These are phyloP conservation scores for Beauveria caledonica DNA, from an alignment of 2,329 filamentous ascomycete genomes.

Conservation along the genomic window DNA sequence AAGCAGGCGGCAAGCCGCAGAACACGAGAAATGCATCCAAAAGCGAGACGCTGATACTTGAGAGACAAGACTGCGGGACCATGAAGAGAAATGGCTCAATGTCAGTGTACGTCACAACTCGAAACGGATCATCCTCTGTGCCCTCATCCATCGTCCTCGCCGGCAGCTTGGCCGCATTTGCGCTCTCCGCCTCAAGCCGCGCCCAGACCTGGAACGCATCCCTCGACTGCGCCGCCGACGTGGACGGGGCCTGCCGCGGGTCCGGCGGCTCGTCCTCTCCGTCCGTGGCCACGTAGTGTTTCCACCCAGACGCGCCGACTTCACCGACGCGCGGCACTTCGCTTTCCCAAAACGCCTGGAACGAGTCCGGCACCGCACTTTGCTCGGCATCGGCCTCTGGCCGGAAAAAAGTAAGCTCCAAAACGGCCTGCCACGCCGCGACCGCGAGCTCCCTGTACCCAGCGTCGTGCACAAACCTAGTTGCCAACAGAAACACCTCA, in stretches of 20 bases:
- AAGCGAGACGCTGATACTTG: slow-evolving; percentile 36
- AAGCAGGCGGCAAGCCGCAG: slow-evolving; percentile 50
- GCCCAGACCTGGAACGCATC: slow-evolving; percentile 46
- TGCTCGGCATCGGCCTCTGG: slow-evolving; percentile 30
- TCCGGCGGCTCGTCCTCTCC: slow-evolving; percentile 34
- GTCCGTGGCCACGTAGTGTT: slow-evolving; percentile 32
- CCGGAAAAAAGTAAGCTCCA: slow-evolving; percentile 63
- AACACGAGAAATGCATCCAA: slow-evolving; percentile 66
- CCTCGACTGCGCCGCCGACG: slow-evolving; percentile 21
- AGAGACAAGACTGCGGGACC: slow-evolving; percentile 32
- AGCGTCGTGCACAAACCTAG: slow-evolving; percentile 63
- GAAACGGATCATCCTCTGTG: slow-evolving; percentile 72
- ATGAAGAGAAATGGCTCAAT: slow-evolving; percentile 54
- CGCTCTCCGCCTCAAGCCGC: slow-evolving; percentile 43
- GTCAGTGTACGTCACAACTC: slow-evolving; percentile 74
- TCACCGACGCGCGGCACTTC: slow-evolving; percentile 77
- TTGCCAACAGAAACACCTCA: slow-evolving; percentile 69
- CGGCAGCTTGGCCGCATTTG: slow-evolving; percentile 46
- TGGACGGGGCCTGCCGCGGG: slow-evolving; percentile 14
- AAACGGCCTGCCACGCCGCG: slow-evolving; percentile 72
- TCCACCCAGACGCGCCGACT: slow-evolving; percentile 61
- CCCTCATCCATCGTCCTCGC: slow-evolving; percentile 68
- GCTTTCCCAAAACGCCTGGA: slow-evolving; percentile 79
- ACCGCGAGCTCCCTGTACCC: slow-evolving; percentile 72
- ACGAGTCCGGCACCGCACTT: slow-evolving; percentile 29